A percentile compares a stretch with the other conserved stretches of the same genome.
These are phyloP conservation scores for Harringtonia aguacate DNA, from an alignment of 2,329 filamentous ascomycete genomes.

Conservation along the genomic window DNA sequence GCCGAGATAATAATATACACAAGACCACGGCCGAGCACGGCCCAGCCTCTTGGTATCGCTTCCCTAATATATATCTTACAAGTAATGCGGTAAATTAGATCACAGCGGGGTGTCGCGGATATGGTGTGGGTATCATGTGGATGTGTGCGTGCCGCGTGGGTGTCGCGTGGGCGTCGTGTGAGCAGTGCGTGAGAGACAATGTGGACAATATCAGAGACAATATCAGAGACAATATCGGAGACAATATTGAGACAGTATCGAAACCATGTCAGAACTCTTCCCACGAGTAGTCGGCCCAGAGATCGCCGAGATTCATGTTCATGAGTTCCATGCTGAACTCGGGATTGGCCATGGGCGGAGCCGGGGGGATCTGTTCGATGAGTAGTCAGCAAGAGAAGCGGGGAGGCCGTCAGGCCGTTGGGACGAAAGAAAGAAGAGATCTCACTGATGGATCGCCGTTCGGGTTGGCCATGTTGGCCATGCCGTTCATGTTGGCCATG, in stretches of 20 bases:
- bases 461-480: conserved; percentile 9
- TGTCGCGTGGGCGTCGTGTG: too few species aligned
- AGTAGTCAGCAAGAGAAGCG: not conserved
- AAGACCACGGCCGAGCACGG: too few species aligned
- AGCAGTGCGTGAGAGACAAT: too few species aligned
- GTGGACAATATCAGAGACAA: too few species aligned
- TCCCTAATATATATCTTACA: not conserved
- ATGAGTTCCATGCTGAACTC: conserved; percentile 15
- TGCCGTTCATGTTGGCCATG: conserved; percentile 12
- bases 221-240: too few species aligned
- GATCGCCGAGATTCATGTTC: conserved; percentile 13
- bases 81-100: too few species aligned
- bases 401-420: not conserved
- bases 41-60: too few species aligned
- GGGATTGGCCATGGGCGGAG: conserved; percentile 7
- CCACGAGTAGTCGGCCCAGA: conserved; percentile 16
- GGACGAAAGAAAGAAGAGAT: not conserved
- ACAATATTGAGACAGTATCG: too few species aligned
- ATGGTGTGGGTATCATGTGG: too few species aligned
- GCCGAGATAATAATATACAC: too few species aligned
- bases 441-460: conserved; percentile 8
- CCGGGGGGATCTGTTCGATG: conserved; percentile 3
- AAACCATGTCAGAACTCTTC: conserved; percentile 8
- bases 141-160: too few species aligned
- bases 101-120: not conserved